Percentiles rank a stretch among this genome's conserved stretches.
phyloP scores from a whole-genome alignment of 31 red algal species.

The Asparagopsis taxiformis region DNA sequence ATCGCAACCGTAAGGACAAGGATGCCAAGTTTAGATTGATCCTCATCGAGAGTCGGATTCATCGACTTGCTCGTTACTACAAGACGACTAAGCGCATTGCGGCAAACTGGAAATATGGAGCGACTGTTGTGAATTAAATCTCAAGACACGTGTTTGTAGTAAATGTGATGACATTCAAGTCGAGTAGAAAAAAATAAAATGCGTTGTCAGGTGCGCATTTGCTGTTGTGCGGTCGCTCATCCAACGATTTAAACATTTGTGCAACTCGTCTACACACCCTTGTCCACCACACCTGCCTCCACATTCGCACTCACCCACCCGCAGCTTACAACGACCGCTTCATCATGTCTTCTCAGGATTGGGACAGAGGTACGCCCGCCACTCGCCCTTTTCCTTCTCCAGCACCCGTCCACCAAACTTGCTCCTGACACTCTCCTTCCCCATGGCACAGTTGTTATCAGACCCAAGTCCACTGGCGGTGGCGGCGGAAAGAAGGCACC shows the following conservation, averaged over 20 bases:
- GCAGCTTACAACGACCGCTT: no score
- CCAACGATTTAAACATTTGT: no score
- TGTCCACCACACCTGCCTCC: no score
- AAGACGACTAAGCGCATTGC: slow-evolving; percentile 82
- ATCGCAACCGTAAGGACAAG: slow-evolving; percentile 94
- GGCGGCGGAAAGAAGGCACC: background rate
- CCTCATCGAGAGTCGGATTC: slow-evolving; percentile 91
- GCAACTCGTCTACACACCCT: no score
- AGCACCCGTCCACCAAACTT: background rate
- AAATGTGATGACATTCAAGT: no score
- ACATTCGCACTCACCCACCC: no score
- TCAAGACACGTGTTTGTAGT: no score
- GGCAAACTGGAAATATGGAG: slow-evolving; percentile 93
- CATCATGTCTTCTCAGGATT: slow-evolving; percentile 7
- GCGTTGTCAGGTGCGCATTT: no score
- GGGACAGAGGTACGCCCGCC: background rate
- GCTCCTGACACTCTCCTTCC: background rate
- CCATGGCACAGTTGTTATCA: slow-evolving; percentile 2
- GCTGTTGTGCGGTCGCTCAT: no score
- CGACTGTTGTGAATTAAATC: slow-evolving; percentile 65
- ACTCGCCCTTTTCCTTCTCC: background rate
- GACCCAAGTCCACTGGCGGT: background rate
- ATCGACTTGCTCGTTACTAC: slow-evolving; percentile 92
- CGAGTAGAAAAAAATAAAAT: no score
- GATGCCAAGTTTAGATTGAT: slow-evolving; percentile 97